Base-by-base conservation (phyloP, 2,329 filamentous ascomycete genomes). In the Simplicillium sp. region DNA sequence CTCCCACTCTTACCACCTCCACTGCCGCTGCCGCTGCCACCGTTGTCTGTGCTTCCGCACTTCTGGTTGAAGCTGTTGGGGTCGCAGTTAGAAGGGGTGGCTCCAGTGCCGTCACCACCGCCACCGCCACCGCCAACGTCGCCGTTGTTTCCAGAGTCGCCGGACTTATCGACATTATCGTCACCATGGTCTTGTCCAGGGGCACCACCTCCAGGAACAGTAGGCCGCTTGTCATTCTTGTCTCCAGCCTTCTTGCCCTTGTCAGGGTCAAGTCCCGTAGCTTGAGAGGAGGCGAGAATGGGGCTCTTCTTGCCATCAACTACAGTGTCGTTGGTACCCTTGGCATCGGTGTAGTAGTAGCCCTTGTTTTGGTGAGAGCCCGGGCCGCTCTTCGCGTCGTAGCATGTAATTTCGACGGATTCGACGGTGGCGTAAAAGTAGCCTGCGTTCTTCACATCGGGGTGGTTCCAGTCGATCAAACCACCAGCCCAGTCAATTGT, bases 401-500 rank as follows among this genome's bases (percentile, higher is more conserved):
- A 97, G 80, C 92, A 98, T 50, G 88, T 67, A 29, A 97, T 80
- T n/a, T 69, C 73, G 44, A 98, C 77, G 41, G 88, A 78, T 41
- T 78, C 71, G 53, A 96, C 77, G 34, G 76, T 77, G 40, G 88
- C 84, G 58, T 84, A 96, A 71, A 92, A 95, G 71, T 96, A 97
- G 28, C 87, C 86, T 55, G 86, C 72, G 39, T 75, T 73, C 65
- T 87, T 69, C 71, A 97, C 85, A 15, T 71, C 67, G 48, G 76
- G 78, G 58, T 84, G 68, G 36, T 61, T 46, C 90, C 92, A 98
- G 70, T 94, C 75, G 48, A 98, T 90, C 39, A 75, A 66, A 52
- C 92, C 92, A 56, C 92, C 92, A 14, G 90, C 87, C 92, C 92
- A 98, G 40, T 81, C 72, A 49, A 95, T 76, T 29, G 92, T 97